Evolutionary conservation across 306 rosid genomes (phyloP).

Genomic region (Pachyrhizus erosus): DNA sequence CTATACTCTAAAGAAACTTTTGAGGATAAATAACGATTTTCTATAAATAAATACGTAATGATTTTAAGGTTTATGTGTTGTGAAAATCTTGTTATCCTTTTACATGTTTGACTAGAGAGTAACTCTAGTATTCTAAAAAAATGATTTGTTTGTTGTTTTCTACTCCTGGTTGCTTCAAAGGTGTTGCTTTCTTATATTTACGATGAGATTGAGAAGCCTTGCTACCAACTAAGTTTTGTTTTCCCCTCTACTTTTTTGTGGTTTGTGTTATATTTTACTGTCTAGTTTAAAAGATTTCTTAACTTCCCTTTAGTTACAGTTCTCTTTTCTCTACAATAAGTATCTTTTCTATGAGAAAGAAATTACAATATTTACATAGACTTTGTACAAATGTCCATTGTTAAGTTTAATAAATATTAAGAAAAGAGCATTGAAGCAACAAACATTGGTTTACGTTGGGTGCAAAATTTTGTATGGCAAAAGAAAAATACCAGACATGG

Average conservation of each 20-base stretch:
- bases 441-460: slow-evolving; percentile 12
- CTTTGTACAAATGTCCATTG: not conserved
- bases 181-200: not conserved
- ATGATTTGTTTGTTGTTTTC: not conserved
- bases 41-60: not conserved
- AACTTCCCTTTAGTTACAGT: not conserved
- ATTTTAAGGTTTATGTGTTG: not conserved
- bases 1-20: not conserved
- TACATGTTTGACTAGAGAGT: not conserved
- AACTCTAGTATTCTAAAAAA: not conserved
- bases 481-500: slow-evolving; percentile 73
- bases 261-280: not conserved
- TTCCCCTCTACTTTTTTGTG: not conserved
- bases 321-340: not conserved
- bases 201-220: not conserved
- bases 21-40: not conserved
- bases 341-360: not conserved
- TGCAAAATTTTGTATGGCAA: slow-evolving; percentile 23
- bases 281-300: not conserved
- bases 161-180: not conserved
- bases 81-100: not conserved
- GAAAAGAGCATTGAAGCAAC: not conserved
- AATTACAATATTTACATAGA: not conserved
- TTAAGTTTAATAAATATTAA: not conserved
- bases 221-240: not conserved